phyloP scores from a whole-genome alignment of 2,329 filamentous ascomycete genomes.

The Alternaria tenuissima region DNA sequence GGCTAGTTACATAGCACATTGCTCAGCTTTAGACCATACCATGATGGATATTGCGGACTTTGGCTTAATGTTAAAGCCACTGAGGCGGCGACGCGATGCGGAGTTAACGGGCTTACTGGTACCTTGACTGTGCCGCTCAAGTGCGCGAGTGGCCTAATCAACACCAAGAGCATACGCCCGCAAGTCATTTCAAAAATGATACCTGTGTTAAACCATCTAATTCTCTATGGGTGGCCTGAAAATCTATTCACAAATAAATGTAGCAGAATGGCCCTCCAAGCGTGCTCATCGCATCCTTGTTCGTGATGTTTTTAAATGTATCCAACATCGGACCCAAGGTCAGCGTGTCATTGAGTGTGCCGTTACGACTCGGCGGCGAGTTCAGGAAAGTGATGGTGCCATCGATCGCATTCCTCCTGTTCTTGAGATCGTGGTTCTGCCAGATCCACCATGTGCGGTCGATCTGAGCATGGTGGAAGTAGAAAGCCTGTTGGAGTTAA shows the following conservation, averaged over 20 bases:
- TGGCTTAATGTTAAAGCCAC: background rate
- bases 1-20: too few relatives aligned
- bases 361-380: constrained; percentile 53
- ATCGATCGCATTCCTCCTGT: constrained; percentile 49
- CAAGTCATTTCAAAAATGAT: background rate
- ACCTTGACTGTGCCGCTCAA: background rate
- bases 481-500: constrained; percentile 44
- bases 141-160: background rate
- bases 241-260: constrained; percentile 42
- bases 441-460: constrained; percentile 60
- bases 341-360: constrained; percentile 55
- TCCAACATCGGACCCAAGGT: constrained; percentile 47
- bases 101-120: background rate
- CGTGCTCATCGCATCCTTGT: constrained; percentile 53
- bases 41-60: background rate
- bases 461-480: constrained; percentile 57
- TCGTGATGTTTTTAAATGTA: constrained; percentile 24
- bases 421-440: constrained; percentile 55
- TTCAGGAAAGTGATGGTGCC: constrained; percentile 58
- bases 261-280: constrained; percentile 57
- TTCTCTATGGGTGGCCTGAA: background rate
- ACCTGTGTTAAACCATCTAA: background rate
- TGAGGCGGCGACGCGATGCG: background rate
- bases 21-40: too few relatives aligned
- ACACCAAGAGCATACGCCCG: background rate